Percentiles rank a stretch among this genome's conserved stretches.
Conservation (phyloP, 768 basidiomycete species). For the Gymnopilus junonius region DNA sequence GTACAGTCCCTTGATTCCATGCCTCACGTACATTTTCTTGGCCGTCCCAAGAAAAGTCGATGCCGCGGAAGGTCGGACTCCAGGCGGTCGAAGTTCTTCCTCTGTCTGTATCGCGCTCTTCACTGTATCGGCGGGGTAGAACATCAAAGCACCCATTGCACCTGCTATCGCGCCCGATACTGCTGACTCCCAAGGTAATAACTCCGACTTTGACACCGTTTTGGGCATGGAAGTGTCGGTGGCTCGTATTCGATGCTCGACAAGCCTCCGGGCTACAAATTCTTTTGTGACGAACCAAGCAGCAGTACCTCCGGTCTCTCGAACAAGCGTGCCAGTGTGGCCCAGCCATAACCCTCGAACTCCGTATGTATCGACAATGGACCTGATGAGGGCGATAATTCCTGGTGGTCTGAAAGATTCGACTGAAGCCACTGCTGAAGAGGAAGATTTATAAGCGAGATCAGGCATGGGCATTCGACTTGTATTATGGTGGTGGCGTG, state of each 20-base stretch:
- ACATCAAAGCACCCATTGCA: constrained; percentile 80
- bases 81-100: constrained; percentile 74
- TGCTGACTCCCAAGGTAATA: constrained; percentile 85
- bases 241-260: constrained; percentile 48
- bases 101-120: constrained; percentile 96
- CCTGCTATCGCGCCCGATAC: constrained; percentile 86
- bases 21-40: constrained; percentile 69
- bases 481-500: not conserved
- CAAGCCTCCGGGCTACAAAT: constrained; percentile 63
- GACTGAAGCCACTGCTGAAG: constrained; percentile 19
- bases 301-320: constrained; percentile 89
- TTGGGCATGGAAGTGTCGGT: constrained; percentile 14
- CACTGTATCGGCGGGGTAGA: constrained; percentile 95
- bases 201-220: constrained; percentile 30
- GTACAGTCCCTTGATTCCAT: constrained; percentile 86
- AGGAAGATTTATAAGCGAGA: constrained; percentile 18
- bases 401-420: constrained; percentile 59
- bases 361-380: constrained; percentile 69
- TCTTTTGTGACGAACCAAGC: constrained; percentile 95
- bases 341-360: constrained; percentile 94
- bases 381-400: constrained; percentile 66
- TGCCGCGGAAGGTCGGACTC: constrained; percentile 14
- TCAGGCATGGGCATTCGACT: constrained; percentile 15
- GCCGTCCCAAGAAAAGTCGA: constrained; percentile 61
- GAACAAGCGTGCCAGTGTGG: constrained; percentile 90